Evolutionary conservation across 176 grass and related monocot species (phyloP).

Genomic region (Zoysia japonica): DNA sequence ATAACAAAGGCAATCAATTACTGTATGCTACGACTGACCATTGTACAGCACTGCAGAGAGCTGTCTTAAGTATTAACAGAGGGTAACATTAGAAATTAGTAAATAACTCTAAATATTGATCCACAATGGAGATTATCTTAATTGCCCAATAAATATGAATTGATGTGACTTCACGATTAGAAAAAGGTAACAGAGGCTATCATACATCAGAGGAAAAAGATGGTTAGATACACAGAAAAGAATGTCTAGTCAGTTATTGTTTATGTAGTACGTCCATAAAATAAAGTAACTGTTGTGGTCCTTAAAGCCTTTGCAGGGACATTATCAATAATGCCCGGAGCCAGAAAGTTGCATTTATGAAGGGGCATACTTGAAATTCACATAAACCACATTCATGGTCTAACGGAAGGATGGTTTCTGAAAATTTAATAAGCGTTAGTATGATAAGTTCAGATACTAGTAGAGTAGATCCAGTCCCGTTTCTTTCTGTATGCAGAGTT

Average conservation of each 20-base stretch:
- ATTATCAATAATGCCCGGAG: background rate
- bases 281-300: conserved; percentile 29
- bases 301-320: background rate
- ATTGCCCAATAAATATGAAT: background rate
- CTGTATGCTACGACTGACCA: background rate
- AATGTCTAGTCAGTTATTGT: background rate
- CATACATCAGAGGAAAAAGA: background rate
- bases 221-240: background rate
- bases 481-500: background rate
- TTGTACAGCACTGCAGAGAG: background rate
- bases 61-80: background rate
- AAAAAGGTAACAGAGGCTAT: background rate
- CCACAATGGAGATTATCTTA: background rate
- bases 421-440: background rate
- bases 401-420: background rate
- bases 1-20: background rate
- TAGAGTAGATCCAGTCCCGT: background rate
- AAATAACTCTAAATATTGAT: background rate
- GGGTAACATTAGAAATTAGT: background rate
- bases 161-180: background rate
- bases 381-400: background rate
- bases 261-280: background rate
- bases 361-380: background rate
- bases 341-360: background rate
- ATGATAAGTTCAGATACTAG: background rate